A percentile compares a stretch with the other conserved stretches of the same genome.
Conservation (phyloP, 441 rosid species). For the Populus hybrid region DNA sequence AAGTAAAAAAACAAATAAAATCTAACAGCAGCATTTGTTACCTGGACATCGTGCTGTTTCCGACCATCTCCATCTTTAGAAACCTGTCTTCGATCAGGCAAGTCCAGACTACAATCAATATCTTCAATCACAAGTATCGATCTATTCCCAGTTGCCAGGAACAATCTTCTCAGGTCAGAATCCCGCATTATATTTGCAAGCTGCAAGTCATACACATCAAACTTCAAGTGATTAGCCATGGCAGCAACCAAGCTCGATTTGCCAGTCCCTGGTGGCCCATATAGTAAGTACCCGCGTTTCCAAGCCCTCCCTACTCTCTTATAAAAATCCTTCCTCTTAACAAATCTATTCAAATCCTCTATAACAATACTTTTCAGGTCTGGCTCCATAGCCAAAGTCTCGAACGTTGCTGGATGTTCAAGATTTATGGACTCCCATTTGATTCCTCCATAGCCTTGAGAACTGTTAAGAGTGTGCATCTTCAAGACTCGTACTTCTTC, state of each 20-base stretch:
- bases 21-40: slow-evolving; percentile 11
- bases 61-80: slow-evolving; percentile 20
- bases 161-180: slow-evolving; percentile 38
- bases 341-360: slow-evolving; percentile 52
- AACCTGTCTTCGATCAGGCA: slow-evolving; percentile 33
- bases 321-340: no score
- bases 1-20: background rate
- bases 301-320: no score
- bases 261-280: no score
- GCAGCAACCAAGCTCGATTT: no score
- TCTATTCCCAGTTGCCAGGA: slow-evolving; percentile 52
- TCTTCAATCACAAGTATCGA: slow-evolving; percentile 73
- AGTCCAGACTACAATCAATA: slow-evolving; percentile 54
- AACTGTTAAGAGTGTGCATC: slow-evolving; percentile 36
- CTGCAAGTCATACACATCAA: no score
- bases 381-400: slow-evolving; percentile 58
- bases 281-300: no score
- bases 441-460: background rate
- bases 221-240: no score
- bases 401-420: slow-evolving; percentile 65
- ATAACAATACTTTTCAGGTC: slow-evolving; percentile 37
- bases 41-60: slow-evolving; percentile 32
- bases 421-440: slow-evolving; percentile 54
- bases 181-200: slow-evolving; percentile 27
- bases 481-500: slow-evolving; percentile 37